phyloP scores from a whole-genome alignment of 768 basidiomycete genomes.

The Pleurotus tuber-regium region DNA sequence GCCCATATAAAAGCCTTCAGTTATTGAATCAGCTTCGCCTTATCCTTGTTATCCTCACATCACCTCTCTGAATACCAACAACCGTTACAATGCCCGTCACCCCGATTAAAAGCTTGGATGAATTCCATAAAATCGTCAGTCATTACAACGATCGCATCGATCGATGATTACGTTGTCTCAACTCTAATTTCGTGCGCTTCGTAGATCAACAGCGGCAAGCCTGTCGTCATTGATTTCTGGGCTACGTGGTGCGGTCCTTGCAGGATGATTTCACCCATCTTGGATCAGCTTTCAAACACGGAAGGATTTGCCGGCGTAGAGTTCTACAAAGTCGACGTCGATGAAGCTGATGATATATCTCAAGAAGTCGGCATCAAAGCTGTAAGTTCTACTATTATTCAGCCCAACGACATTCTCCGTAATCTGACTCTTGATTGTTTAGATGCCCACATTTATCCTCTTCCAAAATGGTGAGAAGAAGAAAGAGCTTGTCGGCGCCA shows the following conservation, averaged over 20 bases:
- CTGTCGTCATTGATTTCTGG: conserved; percentile 69
- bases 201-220: conserved; percentile 47
- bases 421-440: neutral
- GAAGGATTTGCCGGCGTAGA: conserved; percentile 28
- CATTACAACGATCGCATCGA: neutral
- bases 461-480: conserved; percentile 35
- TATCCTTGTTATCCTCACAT: neutral
- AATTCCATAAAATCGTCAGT: conserved; percentile 10
- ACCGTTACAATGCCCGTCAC: conserved; percentile 1
- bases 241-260: conserved; percentile 81
- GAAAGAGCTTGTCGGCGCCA: conserved; percentile 47
- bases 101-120: neutral
- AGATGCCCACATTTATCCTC: conserved; percentile 35
- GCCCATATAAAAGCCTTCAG: neutral
- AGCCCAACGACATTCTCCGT: neutral
- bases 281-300: conserved; percentile 47
- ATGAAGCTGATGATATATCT: conserved; percentile 33
- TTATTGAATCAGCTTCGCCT: neutral
- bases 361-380: conserved; percentile 61
- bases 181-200: too few species aligned
- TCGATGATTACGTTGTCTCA: too few species aligned
- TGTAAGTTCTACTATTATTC: conserved; percentile 33
- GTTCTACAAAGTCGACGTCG: conserved; percentile 76
- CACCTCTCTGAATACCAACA: neutral
- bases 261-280: conserved; percentile 60